Evolutionary conservation across 139 green algal species (phyloP).

Genomic region (Chlorella sp.): DNA sequence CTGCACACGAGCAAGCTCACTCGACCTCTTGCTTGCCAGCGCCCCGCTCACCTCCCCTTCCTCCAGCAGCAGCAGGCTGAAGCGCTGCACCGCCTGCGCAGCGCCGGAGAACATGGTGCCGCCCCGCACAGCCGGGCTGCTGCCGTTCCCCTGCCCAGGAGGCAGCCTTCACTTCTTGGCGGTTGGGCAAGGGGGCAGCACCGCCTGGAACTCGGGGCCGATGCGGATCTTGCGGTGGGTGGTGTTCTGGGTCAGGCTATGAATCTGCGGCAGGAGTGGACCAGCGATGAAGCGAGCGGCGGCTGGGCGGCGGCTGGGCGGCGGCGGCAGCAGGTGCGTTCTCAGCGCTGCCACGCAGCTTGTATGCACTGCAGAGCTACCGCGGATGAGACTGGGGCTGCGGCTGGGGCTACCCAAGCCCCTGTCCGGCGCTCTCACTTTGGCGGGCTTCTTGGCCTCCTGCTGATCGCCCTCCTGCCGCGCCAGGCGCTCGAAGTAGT

Average conservation of each 20-base stretch:
- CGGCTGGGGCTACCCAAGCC: no score
- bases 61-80: conserved; percentile 88
- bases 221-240: conserved; percentile 35
- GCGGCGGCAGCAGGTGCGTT: no score
- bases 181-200: conserved; percentile 32
- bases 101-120: conserved; percentile 53
- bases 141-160: background rate
- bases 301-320: no score
- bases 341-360: no score
- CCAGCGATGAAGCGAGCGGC: no score
- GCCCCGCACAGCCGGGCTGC: background rate
- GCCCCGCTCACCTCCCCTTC: conserved; percentile 64
- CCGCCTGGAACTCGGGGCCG: conserved; percentile 61
- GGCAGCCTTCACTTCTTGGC: background rate
- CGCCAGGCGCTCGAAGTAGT: background rate
- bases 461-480: background rate
- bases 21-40: no score
- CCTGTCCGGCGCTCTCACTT: no score
- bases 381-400: no score
- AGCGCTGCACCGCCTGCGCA: conserved; percentile 53
- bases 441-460: background rate
- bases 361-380: no score
- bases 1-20: no score
- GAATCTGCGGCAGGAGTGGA: background rate
- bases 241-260: conserved; percentile 28